Evolutionary conservation across 805 yeast species (phyloP).

Genomic region (Monosporozyma aerobia): DNA sequence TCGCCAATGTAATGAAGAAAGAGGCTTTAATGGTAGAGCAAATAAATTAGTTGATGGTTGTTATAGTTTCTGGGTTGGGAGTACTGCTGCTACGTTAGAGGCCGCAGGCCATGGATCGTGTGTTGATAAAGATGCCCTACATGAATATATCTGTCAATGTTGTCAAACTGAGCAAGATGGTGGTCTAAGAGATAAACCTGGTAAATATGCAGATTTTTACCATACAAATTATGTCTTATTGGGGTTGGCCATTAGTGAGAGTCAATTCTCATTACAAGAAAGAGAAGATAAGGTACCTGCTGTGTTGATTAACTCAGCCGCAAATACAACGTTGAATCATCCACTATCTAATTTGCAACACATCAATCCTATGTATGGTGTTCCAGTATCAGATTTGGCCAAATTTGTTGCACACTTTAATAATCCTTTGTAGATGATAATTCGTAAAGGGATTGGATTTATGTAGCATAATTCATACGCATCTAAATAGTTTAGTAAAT

Average conservation of each 20-base stretch:
- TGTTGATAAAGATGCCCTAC: conserved; percentile 49
- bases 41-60: conserved; percentile 95
- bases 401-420: conserved; percentile 21
- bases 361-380: conserved; percentile 51
- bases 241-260: conserved; percentile 44
- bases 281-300: not conserved
- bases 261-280: not conserved
- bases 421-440: not conserved
- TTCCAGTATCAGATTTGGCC: conserved; percentile 39
- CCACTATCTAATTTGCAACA: not conserved
- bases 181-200: conserved; percentile 87
- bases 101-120: conserved; percentile 23
- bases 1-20: conserved; percentile 67
- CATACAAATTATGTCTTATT: conserved; percentile 80
- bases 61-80: conserved; percentile 94
- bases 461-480: not conserved
- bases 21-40: conserved; percentile 83
- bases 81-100: conserved; percentile 46
- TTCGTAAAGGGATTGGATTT: not conserved
- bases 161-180: conserved; percentile 55
- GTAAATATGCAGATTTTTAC: conserved; percentile 69
- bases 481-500: not conserved
- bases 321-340: not conserved
- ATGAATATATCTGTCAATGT: conserved; percentile 61
- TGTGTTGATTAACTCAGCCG: not conserved